Percentiles rank a stretch among this genome's conserved stretches.
Evolutionary conservation across 192 early-diverging fungal species (phyloP).

Genomic region (Haplosporangium gracile): DNA sequence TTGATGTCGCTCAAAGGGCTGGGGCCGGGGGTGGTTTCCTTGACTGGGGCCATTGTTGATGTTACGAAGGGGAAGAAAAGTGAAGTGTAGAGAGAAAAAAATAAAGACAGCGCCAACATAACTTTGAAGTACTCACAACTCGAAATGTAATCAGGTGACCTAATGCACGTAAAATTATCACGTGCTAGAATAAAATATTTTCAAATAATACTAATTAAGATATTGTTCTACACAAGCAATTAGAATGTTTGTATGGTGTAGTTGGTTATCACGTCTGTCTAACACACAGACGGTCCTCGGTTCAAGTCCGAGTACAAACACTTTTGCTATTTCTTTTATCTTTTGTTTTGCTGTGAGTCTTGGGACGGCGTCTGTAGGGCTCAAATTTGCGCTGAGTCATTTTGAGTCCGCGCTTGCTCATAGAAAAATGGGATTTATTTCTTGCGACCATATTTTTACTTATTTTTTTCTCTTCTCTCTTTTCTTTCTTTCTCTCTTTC

Average conservation of each 20-base stretch:
- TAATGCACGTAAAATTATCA: neutral
- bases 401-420: neutral
- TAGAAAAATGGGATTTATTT: neutral
- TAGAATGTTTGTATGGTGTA: constrained; percentile 23
- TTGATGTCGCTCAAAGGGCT: constrained; percentile 52
- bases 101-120: neutral
- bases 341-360: neutral
- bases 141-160: neutral
- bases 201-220: too few species aligned
- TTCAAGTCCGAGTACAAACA: constrained; percentile 36
- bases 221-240: neutral
- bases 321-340: constrained; percentile 14
- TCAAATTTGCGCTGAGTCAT: neutral
- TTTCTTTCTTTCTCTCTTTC: neutral
- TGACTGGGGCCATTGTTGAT: constrained; percentile 41
- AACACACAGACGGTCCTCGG: constrained; percentile 43
- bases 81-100: neutral
- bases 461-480: neutral
- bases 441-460: neutral
- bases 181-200: too few species aligned
- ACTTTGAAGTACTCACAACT: neutral
- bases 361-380: neutral
- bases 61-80: constrained; percentile 1
- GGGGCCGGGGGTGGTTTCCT: constrained; percentile 46
- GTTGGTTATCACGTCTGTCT: constrained; percentile 36